Conservation (phyloP, 2,329 filamentous ascomycete species). For the Zymoseptoria ardabiliae region DNA sequence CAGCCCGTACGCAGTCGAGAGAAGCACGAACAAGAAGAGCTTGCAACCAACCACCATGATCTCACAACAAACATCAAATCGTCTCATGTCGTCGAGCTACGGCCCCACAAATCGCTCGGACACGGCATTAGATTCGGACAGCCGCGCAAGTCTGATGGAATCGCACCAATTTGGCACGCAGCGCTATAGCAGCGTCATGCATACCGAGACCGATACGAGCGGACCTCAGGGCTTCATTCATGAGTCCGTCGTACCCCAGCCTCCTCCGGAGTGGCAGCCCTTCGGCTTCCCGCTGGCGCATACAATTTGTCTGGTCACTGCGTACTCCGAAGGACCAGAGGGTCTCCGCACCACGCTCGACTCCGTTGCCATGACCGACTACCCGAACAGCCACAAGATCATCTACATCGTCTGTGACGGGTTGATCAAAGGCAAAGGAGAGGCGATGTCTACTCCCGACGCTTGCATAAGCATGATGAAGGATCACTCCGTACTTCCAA, state of each 20-base stretch:
- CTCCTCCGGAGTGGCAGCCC: slow-evolving; percentile 92
- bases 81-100: slow-evolving; percentile 68
- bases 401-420: slow-evolving; percentile 96
- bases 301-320: slow-evolving; percentile 87
- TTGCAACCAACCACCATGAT: slow-evolving; percentile 85
- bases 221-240: slow-evolving; percentile 94
- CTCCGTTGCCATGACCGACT: slow-evolving; percentile 94
- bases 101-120: slow-evolving; percentile 52
- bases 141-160: slow-evolving; percentile 37
- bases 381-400: slow-evolving; percentile 97
- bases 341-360: slow-evolving; percentile 90
- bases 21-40: slow-evolving; percentile 44
- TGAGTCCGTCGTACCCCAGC: slow-evolving; percentile 90
- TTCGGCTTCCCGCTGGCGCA: slow-evolving; percentile 94
- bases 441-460: slow-evolving; percentile 79
- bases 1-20: slow-evolving; percentile 74
- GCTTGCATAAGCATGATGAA: slow-evolving; percentile 90
- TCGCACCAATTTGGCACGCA: slow-evolving; percentile 34
- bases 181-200: slow-evolving; percentile 48
- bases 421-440: slow-evolving; percentile 92
- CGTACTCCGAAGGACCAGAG: slow-evolving; percentile 91
- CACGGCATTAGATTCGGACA: slow-evolving; percentile 38
- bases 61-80: slow-evolving; percentile 70
- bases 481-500: slow-evolving; percentile 69
- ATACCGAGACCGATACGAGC: slow-evolving; percentile 57